Conservation (phyloP, 176 grass and related monocot species). For the Alloteropsis semialata region DNA sequence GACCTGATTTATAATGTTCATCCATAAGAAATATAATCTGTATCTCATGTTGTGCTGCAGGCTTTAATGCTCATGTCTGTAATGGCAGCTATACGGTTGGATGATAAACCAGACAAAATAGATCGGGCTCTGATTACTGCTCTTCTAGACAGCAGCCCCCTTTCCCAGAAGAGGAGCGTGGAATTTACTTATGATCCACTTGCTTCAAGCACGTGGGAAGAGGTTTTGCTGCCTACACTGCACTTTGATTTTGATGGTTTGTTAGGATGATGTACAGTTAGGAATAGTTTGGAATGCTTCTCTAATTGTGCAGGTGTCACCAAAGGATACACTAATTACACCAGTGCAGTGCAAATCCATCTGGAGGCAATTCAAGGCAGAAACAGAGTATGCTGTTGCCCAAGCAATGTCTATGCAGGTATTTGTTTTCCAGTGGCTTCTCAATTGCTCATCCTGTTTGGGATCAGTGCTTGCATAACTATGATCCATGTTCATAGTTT, state of each 20-base stretch:
- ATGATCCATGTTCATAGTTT: slow-evolving; percentile 2
- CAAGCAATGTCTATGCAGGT: slow-evolving; percentile 81
- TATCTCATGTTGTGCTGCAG: slow-evolving; percentile 45
- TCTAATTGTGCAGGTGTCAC: slow-evolving; percentile 53
- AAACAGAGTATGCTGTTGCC: slow-evolving; percentile 69
- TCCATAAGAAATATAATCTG: slow-evolving; percentile 22
- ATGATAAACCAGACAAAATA: slow-evolving; percentile 80
- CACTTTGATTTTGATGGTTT: slow-evolving; percentile 8
- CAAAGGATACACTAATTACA: slow-evolving; percentile 64
- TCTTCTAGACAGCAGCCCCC: slow-evolving; percentile 60
- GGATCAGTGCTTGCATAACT: neutral
- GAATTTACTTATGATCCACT: slow-evolving; percentile 56
- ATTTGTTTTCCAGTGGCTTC: neutral
- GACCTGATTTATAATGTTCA: slow-evolving; percentile 4
- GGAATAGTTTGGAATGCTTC: slow-evolving; percentile 13
- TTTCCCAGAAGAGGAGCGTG: slow-evolving; percentile 42
- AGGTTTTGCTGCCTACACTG: slow-evolving; percentile 40
- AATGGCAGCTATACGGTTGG: slow-evolving; percentile 61
- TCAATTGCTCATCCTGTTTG: neutral
- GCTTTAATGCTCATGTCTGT: slow-evolving; percentile 79
- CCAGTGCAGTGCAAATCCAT: slow-evolving; percentile 79
- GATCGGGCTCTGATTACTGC: slow-evolving; percentile 45
- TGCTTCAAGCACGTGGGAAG: slow-evolving; percentile 83
- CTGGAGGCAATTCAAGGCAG: slow-evolving; percentile 78
- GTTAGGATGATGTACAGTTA: neutral